Evolutionary conservation across 108 stramenopile genomes (phyloP), one percentile per base, ranked within the genome.

Genomic region (Conticribra weissflogii): DNA sequence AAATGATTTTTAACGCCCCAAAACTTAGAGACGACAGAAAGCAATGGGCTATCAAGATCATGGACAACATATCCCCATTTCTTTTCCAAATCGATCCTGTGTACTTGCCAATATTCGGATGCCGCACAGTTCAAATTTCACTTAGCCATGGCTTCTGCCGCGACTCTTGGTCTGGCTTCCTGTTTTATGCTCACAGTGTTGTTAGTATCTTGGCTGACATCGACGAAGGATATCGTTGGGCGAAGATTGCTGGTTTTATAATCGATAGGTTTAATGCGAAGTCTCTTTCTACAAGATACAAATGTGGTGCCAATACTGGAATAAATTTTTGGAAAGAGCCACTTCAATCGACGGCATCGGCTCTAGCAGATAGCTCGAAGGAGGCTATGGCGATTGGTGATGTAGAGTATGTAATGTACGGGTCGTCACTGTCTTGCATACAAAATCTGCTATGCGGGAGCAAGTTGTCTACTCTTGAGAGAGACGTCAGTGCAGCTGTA

Each of bases 311-410:
- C 23, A 23, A 33, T 16, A 23, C n/a, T 51, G 25, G 30, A 17
- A 3, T 34, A 16, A 12, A 21, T 1, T 32, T 25, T 16, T 70
- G 61, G 24, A 14, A 19, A n/a, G 69, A 70, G 52, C 65, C 65
- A 2, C 32, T 66, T 2, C 54, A 66, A 54, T 19, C 65, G 1
- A 44, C 28, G 22, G 33, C 47, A 15, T n/a, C 17, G 16, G 19
- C 32, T 8, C 50, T 63, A 12, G 27, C n/a, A n/a, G n/a, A 51
- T 27, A 63, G 28, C 27, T 31, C 51, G 21, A 3, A 27, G 2
- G 61, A 63, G 0, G 61, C 31, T 8, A n/a, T 50, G n/a, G 24
- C 32, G 31, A 49, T 36, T 48, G 69, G 69, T 24, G 69, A 70
- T 63, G 5, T 45, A 4, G 48, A 49, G 4, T 1, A 3, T 70